A percentile compares a stretch with the other conserved stretches of the same genome.
Conservation (phyloP, 2,329 filamentous ascomycete genomes). For the Macrophomina pseudophaseolina region DNA sequence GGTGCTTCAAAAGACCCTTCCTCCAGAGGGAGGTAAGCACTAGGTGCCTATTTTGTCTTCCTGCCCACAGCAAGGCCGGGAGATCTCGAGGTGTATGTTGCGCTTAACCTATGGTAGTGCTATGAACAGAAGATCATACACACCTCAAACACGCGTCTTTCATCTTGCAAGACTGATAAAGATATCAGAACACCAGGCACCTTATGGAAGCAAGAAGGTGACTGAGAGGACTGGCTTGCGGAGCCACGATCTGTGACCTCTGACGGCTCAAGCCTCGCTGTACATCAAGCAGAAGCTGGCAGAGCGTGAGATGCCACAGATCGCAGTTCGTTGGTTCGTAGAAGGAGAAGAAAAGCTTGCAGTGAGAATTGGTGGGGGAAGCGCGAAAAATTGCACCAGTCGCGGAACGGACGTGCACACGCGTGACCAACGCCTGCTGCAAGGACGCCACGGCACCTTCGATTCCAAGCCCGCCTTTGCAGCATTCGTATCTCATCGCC, state of each 20-base stretch:
- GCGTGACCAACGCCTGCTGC: slow-evolving; percentile 15
- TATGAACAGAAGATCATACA: slow-evolving; percentile 36
- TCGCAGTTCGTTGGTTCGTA: neutral
- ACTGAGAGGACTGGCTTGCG: slow-evolving; percentile 46
- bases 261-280: neutral
- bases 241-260: neutral
- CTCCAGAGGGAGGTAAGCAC: slow-evolving; percentile 1
- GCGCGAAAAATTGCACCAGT: slow-evolving; percentile 14
- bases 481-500: neutral
- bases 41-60: neutral
- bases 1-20: neutral
- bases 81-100: slow-evolving; percentile 3
- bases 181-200: slow-evolving; percentile 23
- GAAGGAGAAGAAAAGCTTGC: slow-evolving; percentile 3
- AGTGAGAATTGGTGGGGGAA: neutral
- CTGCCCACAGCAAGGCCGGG: neutral
- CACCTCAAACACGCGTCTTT: slow-evolving; percentile 39
- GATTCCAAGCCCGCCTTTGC: neutral
- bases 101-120: slow-evolving; percentile 36
- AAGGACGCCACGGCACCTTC: slow-evolving; percentile 4
- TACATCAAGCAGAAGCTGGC: neutral
- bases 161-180: slow-evolving; percentile 35
- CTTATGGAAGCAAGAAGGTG: slow-evolving; percentile 22
- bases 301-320: slow-evolving; percentile 1
- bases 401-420: slow-evolving; percentile 12